Percentiles rank a stretch among this genome's conserved stretches.
phyloP scores from a whole-genome alignment of 495 filamentous ascomycete genomes.

The Schizothecium vesticola region DNA sequence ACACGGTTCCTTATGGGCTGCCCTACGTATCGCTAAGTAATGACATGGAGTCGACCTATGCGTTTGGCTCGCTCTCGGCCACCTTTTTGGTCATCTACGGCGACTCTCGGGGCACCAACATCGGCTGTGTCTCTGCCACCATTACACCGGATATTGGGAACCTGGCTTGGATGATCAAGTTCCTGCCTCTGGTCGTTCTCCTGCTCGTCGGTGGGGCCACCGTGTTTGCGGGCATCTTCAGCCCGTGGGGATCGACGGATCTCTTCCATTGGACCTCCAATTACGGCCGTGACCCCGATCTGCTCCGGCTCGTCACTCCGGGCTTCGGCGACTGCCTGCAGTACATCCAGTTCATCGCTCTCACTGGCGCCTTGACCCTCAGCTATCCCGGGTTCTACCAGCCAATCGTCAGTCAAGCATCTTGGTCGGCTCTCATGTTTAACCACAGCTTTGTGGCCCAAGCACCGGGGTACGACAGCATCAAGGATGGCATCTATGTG shows the following conservation, averaged over 20 bases:
- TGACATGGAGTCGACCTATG: slow-evolving; percentile 73
- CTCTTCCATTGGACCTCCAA: slow-evolving; percentile 93
- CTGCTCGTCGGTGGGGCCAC: slow-evolving; percentile 77
- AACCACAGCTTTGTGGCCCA: slow-evolving; percentile 81
- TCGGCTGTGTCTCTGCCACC: slow-evolving; percentile 74
- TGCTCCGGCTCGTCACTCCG: slow-evolving; percentile 87
- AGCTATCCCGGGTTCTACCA: slow-evolving; percentile 94
- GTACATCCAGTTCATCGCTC: slow-evolving; percentile 88
- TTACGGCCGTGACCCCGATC: slow-evolving; percentile 88
- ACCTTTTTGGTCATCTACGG: slow-evolving; percentile 71
- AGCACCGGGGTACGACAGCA: slow-evolving; percentile 52
- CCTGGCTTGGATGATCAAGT: slow-evolving; percentile 64
- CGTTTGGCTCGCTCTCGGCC: slow-evolving; percentile 72
- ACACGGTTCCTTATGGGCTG: slow-evolving; percentile 45
- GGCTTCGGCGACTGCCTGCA: slow-evolving; percentile 96
- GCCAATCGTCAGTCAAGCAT: slow-evolving; percentile 76
- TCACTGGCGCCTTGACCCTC: slow-evolving; percentile 79
- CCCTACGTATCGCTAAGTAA: slow-evolving; percentile 63
- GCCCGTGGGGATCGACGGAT: slow-evolving; percentile 89
- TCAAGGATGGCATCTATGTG: slow-evolving; percentile 82
- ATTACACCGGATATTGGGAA: slow-evolving; percentile 72
- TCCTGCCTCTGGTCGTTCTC: slow-evolving; percentile 72
- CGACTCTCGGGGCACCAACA: slow-evolving; percentile 49
- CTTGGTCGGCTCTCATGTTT: slow-evolving; percentile 89
- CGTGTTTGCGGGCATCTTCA: slow-evolving; percentile 74